Evolutionary conservation across 2,329 filamentous ascomycete genomes (phyloP).

Genomic region (Sporothrix euskadiensis): DNA sequence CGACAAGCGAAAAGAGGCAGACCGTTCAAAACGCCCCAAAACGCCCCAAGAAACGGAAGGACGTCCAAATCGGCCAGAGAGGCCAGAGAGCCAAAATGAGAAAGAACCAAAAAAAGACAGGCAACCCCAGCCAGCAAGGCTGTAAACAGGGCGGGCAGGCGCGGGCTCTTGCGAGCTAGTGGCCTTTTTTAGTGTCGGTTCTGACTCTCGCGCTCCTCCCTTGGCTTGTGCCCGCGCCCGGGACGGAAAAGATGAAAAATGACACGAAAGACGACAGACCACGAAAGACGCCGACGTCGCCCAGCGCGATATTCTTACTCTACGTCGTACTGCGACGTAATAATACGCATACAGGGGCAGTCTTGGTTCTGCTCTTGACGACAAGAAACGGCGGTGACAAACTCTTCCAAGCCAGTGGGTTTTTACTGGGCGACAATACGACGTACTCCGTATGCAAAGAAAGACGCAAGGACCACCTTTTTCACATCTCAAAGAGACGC

Average conservation of each 20-base stretch:
- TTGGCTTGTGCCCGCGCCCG: background rate
- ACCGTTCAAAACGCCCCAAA: background rate
- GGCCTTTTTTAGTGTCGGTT: constrained; percentile 6
- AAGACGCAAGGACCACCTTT: background rate
- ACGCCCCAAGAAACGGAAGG: background rate
- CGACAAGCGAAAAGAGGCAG: background rate
- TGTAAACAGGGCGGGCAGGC: background rate
- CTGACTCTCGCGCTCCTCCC: background rate
- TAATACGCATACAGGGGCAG: background rate
- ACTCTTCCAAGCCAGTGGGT: background rate
- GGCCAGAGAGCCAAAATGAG: background rate
- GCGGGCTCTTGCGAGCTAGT: constrained; percentile 10
- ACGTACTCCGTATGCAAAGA: too few relatives aligned
- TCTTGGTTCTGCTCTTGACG: constrained; percentile 5
- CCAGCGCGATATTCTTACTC: background rate
- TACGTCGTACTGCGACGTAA: background rate
- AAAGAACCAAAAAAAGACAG: background rate
- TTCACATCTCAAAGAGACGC: background rate
- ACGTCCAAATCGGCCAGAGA: background rate
- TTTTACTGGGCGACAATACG: background rate
- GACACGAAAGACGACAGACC: background rate
- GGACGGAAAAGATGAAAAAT: background rate
- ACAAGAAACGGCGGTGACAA: background rate
- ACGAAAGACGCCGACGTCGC: background rate
- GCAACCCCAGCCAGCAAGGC: constrained; percentile 1